Evolutionary conservation across 202 grass and related monocot genomes (phyloP).

Genomic region (Schoenoplectus tabernaemontani): DNA sequence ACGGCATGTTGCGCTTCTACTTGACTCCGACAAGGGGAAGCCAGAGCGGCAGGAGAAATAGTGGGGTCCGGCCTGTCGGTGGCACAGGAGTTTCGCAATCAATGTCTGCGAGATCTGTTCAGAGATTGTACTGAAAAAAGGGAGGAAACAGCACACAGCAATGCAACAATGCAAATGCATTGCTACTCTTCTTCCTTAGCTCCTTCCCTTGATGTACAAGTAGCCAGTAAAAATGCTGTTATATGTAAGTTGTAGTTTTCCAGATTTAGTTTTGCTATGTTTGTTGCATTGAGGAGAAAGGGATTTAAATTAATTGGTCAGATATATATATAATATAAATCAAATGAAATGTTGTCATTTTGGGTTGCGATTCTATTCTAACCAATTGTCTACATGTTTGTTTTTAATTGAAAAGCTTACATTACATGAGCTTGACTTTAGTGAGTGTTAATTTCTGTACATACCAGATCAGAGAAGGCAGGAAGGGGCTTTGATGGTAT

Average conservation of each 20-base stretch:
- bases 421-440: neutral
- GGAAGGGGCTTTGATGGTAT: neutral
- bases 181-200: slow-evolving; percentile 13
- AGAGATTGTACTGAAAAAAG: slow-evolving; percentile 34
- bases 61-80: slow-evolving; percentile 29
- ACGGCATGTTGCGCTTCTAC: slow-evolving; percentile 28
- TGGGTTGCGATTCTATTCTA: neutral
- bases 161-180: neutral
- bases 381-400: neutral
- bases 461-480: neutral
- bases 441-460: neutral
- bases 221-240: slow-evolving; percentile 2
- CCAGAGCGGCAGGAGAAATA: slow-evolving; percentile 29
- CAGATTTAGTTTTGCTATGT: neutral
- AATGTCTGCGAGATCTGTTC: slow-evolving; percentile 31
- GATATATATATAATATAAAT: slow-evolving; percentile 20
- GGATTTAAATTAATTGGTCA: slow-evolving; percentile 15
- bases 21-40: slow-evolving; percentile 25
- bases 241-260: slow-evolving; percentile 22
- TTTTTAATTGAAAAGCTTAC: neutral
- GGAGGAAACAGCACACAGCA: too few relatives aligned
- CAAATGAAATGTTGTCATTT: slow-evolving; percentile 2
- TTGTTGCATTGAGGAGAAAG: neutral
- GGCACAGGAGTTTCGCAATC: slow-evolving; percentile 28
- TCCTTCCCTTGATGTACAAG: slow-evolving; percentile 1